These are phyloP conservation scores for Neurospora pannonica DNA, from an alignment of 495 filamentous ascomycete genomes.

Conservation along the genomic window DNA sequence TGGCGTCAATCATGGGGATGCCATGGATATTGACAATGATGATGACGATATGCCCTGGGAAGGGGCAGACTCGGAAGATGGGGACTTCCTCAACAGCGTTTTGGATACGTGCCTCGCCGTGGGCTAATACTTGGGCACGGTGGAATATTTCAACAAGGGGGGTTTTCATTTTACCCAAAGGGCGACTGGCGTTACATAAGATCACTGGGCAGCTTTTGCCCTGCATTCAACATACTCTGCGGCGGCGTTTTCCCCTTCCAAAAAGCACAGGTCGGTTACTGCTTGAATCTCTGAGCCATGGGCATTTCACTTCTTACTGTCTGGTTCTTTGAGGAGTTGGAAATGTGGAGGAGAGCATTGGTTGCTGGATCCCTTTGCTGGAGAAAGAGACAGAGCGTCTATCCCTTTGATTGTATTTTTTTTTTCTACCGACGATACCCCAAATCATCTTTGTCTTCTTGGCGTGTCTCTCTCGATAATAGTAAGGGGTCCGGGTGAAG, in stretches of 20 bases:
- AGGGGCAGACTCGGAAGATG: conserved; percentile 53
- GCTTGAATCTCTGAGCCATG: neutral
- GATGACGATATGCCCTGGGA: conserved; percentile 66
- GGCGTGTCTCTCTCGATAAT: neutral
- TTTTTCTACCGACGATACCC: neutral
- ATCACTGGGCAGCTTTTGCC: neutral
- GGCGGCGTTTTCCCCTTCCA: neutral
- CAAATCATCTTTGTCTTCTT: neutral
- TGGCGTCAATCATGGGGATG: conserved; percentile 33
- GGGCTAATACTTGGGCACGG: conserved; percentile 1
- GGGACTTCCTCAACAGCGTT: conserved; percentile 53
- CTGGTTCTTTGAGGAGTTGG: neutral
- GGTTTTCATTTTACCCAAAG: neutral
- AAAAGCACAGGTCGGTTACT: neutral
- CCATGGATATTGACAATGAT: conserved; percentile 57
- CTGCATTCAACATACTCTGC: neutral
- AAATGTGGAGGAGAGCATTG: neutral
- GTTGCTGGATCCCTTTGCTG: neutral
- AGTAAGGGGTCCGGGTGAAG: neutral
- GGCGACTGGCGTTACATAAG: neutral
- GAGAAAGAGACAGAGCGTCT: neutral
- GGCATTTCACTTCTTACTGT: neutral
- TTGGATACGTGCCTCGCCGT: conserved; percentile 51
- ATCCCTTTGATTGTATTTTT: neutral
- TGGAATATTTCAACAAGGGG: neutral